These are phyloP conservation scores for Dendrocalamus latiflorus DNA, from an alignment of 202 grass and related monocot genomes.

Conservation along the genomic window DNA sequence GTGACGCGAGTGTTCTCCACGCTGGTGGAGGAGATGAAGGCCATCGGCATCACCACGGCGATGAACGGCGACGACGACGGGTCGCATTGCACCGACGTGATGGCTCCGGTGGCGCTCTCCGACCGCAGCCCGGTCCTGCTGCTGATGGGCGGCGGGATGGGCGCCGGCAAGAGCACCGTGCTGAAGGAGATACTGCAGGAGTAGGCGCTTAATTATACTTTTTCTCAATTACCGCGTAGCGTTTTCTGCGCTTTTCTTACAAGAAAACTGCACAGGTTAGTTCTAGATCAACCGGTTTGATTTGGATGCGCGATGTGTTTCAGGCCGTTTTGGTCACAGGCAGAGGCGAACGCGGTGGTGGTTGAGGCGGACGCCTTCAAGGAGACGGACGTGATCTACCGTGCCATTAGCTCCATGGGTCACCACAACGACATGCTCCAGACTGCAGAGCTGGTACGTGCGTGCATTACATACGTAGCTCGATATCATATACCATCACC, in stretches of 20 bases:
- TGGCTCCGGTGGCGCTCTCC: conserved; percentile 54
- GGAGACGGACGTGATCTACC: conserved; percentile 88
- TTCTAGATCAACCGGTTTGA: not conserved
- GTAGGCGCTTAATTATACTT: not conserved
- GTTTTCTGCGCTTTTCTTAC: not conserved
- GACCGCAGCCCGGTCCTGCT: conserved; percentile 77
- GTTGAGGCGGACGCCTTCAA: conserved; percentile 93
- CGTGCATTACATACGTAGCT: not conserved
- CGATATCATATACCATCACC: not conserved
- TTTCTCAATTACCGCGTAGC: too few species aligned
- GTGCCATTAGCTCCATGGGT: conserved; percentile 85
- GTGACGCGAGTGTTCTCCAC: conserved; percentile 78
- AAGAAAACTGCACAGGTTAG: not conserved
- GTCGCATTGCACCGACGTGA: conserved; percentile 50
- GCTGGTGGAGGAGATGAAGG: conserved; percentile 94
- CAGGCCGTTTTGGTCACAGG: conserved; percentile 62
- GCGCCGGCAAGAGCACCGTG: conserved; percentile 90
- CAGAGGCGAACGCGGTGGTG: conserved; percentile 45
- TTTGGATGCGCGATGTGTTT: not conserved
- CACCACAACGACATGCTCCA: conserved; percentile 96
- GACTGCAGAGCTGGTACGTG: conserved; percentile 70
- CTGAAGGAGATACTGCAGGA: conserved; percentile 70
- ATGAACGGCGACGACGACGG: not conserved
- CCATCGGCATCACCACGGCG: conserved; percentile 40
- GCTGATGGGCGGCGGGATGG: conserved; percentile 91